A percentile compares a stretch with the other conserved stretches of the same genome.
These are phyloP conservation scores for Penstemon newberryi DNA, from an alignment of 257 asterid genomes.

Conservation along the genomic window DNA sequence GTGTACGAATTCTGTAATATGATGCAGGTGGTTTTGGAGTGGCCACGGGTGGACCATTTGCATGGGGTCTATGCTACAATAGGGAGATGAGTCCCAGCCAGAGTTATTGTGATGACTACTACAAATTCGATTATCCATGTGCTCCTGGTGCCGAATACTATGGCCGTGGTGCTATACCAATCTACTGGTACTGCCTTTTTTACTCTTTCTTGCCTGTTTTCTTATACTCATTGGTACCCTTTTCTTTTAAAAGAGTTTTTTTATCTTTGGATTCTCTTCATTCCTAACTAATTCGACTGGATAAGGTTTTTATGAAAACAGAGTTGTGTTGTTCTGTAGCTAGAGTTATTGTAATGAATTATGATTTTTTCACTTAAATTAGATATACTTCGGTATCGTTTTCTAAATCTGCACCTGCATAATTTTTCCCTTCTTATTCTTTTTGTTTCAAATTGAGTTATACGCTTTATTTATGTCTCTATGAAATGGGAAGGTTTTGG, in stretches of 20 bases:
- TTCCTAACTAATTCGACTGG: too few relatives aligned
- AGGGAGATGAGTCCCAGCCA: slow-evolving; percentile 63
- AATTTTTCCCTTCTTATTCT: too few relatives aligned
- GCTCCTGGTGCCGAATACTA: slow-evolving; percentile 74
- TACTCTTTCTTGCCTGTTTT: neutral
- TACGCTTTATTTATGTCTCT: too few relatives aligned
- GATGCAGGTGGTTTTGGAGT: slow-evolving; percentile 83
- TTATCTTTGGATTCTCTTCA: neutral
- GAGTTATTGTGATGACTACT: slow-evolving; percentile 47
- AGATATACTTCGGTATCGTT: too few relatives aligned
- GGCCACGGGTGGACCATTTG: slow-evolving; percentile 90
- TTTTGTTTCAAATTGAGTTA: too few relatives aligned
- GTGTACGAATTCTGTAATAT: slow-evolving; percentile 1
- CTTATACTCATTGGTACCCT: too few relatives aligned
- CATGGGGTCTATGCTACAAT: slow-evolving; percentile 93
- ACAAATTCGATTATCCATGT: slow-evolving; percentile 60
- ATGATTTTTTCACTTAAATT: too few relatives aligned
- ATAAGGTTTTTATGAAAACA: too few relatives aligned
- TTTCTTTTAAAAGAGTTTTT: neutral
- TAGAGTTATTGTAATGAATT: too few relatives aligned
- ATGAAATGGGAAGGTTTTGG: too few relatives aligned
- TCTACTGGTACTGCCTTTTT: slow-evolving; percentile 59
- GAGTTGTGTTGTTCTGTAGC: too few relatives aligned
- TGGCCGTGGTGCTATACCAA: slow-evolving; percentile 91
- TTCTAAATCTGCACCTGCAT: too few relatives aligned